Conservation (phyloP, 257 asterid species). For the Plantago elongata region DNA sequence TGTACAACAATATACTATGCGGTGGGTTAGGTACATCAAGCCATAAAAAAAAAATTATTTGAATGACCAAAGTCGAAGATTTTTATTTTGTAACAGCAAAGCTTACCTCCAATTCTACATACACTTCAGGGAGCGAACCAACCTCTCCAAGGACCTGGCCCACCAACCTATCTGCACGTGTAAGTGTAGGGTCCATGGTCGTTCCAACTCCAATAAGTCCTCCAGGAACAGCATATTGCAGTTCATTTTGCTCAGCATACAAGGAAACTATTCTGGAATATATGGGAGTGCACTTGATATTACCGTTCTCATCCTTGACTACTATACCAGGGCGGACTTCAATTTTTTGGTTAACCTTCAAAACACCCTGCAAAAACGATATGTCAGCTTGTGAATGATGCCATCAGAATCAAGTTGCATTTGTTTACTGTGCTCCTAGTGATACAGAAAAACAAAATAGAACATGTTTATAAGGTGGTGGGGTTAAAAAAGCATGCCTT, state of each 20-base stretch:
- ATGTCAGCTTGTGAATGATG: slow-evolving; percentile 2
- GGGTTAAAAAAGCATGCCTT: slow-evolving; percentile 38
- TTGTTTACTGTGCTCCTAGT: not conserved
- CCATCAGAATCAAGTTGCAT: not conserved
- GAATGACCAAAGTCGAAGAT: not conserved
- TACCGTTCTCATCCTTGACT: slow-evolving; percentile 83
- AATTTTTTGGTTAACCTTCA: slow-evolving; percentile 77
- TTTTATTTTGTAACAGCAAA: not conserved
- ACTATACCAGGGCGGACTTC: slow-evolving; percentile 99
- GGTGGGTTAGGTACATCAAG: not conserved
- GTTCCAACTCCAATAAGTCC: slow-evolving; percentile 99
- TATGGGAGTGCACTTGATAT: slow-evolving; percentile 87
- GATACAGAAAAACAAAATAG: not conserved
- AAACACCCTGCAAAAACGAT: slow-evolving; percentile 71
- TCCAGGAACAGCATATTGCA: slow-evolving; percentile 98
- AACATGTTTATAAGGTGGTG: not conserved
- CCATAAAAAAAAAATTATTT: not conserved
- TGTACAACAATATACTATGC: not conserved
- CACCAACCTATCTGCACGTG: slow-evolving; percentile 98
- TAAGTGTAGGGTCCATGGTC: slow-evolving; percentile 96
- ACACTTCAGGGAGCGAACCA: slow-evolving; percentile 93
- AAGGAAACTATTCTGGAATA: slow-evolving; percentile 88
- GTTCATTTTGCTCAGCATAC: slow-evolving; percentile 89
- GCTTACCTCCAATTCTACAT: slow-evolving; percentile 80
- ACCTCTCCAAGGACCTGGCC: slow-evolving; percentile 99